phyloP scores from a whole-genome alignment of 306 rosid genomes.

The Macrotyloma uniflorum region DNA sequence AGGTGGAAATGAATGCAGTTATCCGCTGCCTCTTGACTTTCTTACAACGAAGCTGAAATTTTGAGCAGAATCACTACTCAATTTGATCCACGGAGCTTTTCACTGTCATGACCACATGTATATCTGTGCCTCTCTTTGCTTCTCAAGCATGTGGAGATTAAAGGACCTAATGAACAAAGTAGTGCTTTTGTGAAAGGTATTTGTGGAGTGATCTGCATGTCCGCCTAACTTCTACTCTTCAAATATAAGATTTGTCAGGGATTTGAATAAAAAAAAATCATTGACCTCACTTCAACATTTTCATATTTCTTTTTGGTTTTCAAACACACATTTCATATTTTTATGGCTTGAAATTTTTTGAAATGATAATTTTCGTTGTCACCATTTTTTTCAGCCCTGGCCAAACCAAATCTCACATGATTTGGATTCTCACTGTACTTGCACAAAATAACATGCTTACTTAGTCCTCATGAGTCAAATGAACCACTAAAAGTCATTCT shows the following conservation, averaged over 20 bases:
- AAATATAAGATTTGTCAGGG: background rate
- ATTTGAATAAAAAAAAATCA: background rate
- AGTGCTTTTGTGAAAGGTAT: too few species aligned
- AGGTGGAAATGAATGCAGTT: background rate
- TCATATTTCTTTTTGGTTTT: background rate
- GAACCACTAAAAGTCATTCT: conserved; percentile 5
- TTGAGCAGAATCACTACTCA: background rate
- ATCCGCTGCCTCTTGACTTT: background rate
- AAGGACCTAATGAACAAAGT: too few species aligned
- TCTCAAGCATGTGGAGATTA: conserved; percentile 27
- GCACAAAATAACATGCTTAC: background rate
- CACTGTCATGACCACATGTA: too few species aligned
- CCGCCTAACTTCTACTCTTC: background rate
- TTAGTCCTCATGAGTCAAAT: conserved; percentile 11
- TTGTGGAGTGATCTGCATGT: conserved; percentile 22
- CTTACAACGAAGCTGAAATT: background rate
- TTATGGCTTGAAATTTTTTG: background rate
- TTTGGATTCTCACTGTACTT: background rate
- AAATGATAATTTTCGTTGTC: conserved; percentile 8
- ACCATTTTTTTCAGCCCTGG: conserved; percentile 15
- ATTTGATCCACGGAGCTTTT: too few species aligned
- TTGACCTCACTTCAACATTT: conserved; percentile 17
- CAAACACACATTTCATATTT: background rate
- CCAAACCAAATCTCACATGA: conserved; percentile 26
- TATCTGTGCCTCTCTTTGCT: background rate